Base-by-base conservation (phyloP, 805 yeast genomes). In the Priceomyces haplophilus region DNA sequence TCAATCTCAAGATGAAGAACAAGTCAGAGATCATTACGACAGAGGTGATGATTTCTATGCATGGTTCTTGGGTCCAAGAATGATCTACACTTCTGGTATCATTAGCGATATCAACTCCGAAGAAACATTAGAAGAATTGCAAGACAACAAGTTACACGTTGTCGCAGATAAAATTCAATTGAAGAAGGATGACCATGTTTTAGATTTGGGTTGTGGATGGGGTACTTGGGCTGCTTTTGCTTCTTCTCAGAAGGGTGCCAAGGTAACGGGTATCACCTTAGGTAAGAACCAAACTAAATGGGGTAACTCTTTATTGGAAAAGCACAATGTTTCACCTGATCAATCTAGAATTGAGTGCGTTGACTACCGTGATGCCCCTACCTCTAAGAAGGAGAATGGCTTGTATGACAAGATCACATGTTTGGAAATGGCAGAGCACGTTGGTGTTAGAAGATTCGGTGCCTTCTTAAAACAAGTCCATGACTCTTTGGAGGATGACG, bases 181-280 rank as follows among this genome's bases (percentile, higher is more conserved):
- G 54, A 59, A 82, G 58, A 56, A 78, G 51, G 93, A 88, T 54
- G 96, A 88, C 52, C 71, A 70, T 47, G 72, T 88, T 62, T 79
- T 88, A 47, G 97, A 88, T 59, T 69, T 88, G 45, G 97, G 97
- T 49, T 88, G 96, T 67, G 97, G 97, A 54, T 88, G 97, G 97
- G 97, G 97, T 61, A 85, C 97, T 40, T 75, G 90, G 59, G 88
- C 95, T 37, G 75, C 91, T 23, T 88, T 73, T 64, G 89, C 93
- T 23, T 85, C 95, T 2, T 77, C 82, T 48, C 81, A 83, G 60
- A 83, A 83, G 56, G 95, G 90, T 46, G 96, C 96, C 36, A 65
- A 78, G 41, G 95, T 85, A 46, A 88, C 96, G 42, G 97, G 96
- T 70, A 72, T 88, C 55, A 88, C 97, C 34, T 75, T 88, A 49